Evolutionary conservation across 2,329 filamentous ascomycete genomes (phyloP).

Genomic region (Teratosphaeria epicoccoides): DNA sequence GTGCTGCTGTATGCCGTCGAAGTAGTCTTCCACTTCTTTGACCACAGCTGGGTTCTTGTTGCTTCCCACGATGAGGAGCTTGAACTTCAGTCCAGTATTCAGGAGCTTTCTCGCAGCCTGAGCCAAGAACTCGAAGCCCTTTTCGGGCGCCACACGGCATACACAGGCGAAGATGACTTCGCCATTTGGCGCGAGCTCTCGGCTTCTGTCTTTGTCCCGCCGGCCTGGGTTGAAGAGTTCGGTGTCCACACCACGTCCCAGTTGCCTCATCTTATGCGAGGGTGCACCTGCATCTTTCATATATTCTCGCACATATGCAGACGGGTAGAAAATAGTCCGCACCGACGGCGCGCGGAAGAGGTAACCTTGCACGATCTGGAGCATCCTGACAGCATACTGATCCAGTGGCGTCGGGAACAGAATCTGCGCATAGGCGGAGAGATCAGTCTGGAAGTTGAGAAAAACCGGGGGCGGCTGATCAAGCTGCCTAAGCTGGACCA

Average conservation of each 20-base stretch:
- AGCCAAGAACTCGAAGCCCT: conserved; percentile 59
- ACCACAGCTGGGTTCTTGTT: conserved; percentile 56
- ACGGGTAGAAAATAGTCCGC: conserved; percentile 60
- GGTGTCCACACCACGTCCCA: conserved; percentile 57
- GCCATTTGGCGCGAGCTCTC: conserved; percentile 45
- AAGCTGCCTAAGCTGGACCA: conserved; percentile 57
- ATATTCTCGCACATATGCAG: conserved; percentile 51
- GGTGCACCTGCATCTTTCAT: conserved; percentile 48
- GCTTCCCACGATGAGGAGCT: conserved; percentile 56
- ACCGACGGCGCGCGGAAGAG: conserved; percentile 53
- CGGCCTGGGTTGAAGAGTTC: conserved; percentile 47
- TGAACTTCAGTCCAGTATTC: conserved; percentile 47
- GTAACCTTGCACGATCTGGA: conserved; percentile 54
- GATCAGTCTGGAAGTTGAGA: conserved; percentile 62
- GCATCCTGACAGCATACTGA: conserved; percentile 50
- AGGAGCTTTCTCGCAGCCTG: conserved; percentile 46
- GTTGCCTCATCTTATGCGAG: conserved; percentile 45
- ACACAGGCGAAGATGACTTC: conserved; percentile 58
- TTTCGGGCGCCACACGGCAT: conserved; percentile 57
- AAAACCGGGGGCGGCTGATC: conserved; percentile 47
- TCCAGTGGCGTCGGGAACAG: conserved; percentile 56
- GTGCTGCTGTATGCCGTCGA: conserved; percentile 43
- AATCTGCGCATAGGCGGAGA: conserved; percentile 58
- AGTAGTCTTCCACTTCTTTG: conserved; percentile 50
- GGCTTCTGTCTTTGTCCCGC: conserved; percentile 33